Conservation (phyloP, 805 yeast species). For the Nematodospora valgi region DNA sequence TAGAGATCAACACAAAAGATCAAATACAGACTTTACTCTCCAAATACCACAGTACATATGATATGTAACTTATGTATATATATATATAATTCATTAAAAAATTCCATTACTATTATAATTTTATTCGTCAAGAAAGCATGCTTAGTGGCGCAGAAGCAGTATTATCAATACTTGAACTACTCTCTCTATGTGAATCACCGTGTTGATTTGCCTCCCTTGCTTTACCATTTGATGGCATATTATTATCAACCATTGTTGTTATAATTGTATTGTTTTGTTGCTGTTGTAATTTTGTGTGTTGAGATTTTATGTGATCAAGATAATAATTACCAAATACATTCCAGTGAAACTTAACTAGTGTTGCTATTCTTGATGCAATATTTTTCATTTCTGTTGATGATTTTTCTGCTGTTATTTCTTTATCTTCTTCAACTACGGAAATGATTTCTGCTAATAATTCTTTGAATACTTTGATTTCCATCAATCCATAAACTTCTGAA, state of each 20-base stretch:
- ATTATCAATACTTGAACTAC: conserved; percentile 6
- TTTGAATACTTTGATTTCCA: conserved; percentile 65
- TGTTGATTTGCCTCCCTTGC: neutral
- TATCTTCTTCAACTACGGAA: conserved; percentile 9
- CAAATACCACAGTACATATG: too few species aligned
- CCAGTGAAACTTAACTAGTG: conserved; percentile 76
- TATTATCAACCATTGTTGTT: neutral
- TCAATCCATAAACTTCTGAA: conserved; percentile 68
- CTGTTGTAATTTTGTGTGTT: conserved; percentile 5
- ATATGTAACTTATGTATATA: neutral
- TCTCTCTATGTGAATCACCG: neutral
- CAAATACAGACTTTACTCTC: too few species aligned
- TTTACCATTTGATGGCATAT: neutral
- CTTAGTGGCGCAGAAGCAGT: conserved; percentile 10
- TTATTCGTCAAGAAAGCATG: conserved; percentile 10
- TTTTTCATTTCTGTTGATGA: conserved; percentile 46
- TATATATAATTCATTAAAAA: neutral
- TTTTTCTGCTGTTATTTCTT: conserved; percentile 2
- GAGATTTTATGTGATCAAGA: conserved; percentile 27
- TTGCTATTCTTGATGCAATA: conserved; percentile 57
- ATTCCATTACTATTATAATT: neutral
- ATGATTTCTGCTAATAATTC: conserved; percentile 30
- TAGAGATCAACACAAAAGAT: too few species aligned
- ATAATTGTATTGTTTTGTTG: neutral
- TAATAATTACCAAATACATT: conserved; percentile 77